phyloP scores from a whole-genome alignment of 805 yeast genomes.

The Candida endomychidarum region DNA sequence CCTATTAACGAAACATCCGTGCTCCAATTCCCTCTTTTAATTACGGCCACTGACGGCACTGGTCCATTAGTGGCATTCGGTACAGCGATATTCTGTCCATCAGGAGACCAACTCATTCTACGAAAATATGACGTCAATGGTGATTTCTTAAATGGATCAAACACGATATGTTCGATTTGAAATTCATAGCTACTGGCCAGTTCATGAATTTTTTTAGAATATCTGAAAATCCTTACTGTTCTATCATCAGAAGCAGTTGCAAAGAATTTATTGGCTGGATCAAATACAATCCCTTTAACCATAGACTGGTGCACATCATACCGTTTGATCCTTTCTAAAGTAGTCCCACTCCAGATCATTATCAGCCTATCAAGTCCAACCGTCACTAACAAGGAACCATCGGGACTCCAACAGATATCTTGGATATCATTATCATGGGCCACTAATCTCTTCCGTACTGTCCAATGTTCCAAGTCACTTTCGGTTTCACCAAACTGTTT shows the following conservation, averaged over 20 bases:
- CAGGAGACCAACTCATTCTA: constrained; percentile 87
- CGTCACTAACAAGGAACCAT: constrained; percentile 82
- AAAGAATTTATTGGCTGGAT: constrained; percentile 96
- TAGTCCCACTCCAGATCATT: constrained; percentile 89
- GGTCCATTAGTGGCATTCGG: constrained; percentile 88
- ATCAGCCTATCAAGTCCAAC: constrained; percentile 94
- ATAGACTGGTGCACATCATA: constrained; percentile 93
- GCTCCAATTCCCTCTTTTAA: constrained; percentile 79
- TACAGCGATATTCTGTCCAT: constrained; percentile 82
- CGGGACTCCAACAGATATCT: constrained; percentile 98
- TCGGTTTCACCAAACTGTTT: constrained; percentile 69
- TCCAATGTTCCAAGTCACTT: constrained; percentile 85
- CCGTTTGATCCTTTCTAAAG: constrained; percentile 85
- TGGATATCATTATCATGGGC: constrained; percentile 98
- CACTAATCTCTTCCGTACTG: constrained; percentile 84
- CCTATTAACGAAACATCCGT: constrained; percentile 74
- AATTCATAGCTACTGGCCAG: constrained; percentile 64
- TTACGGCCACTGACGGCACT: constrained; percentile 68
- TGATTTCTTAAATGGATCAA: constrained; percentile 82
- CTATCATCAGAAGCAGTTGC: constrained; percentile 97
- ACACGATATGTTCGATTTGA: constrained; percentile 78
- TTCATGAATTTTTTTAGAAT: constrained; percentile 61
- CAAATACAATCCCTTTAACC: constrained; percentile 95
- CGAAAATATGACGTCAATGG: constrained; percentile 91
- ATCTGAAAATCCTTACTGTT: constrained; percentile 82